phyloP scores from a whole-genome alignment of 176 grass and related monocot species.

The Secale cereale region DNA sequence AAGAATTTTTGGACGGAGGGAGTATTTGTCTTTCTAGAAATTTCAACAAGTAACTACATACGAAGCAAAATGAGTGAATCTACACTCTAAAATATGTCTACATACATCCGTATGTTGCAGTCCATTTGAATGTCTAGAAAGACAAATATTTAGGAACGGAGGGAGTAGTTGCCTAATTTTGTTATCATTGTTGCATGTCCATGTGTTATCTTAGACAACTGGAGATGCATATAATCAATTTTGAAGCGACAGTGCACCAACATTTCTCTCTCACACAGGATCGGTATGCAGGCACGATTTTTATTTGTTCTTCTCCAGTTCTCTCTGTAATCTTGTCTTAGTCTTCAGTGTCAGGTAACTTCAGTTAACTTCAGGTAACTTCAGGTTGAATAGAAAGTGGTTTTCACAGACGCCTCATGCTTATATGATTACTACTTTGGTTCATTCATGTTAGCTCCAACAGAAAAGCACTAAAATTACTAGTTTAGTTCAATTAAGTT shows the following conservation, averaged over 20 bases:
- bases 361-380: not conserved
- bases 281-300: not conserved
- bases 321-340: not conserved
- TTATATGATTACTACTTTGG: not conserved
- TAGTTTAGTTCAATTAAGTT: not conserved
- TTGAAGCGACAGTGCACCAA: slow-evolving; percentile 10
- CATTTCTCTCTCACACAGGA: not conserved
- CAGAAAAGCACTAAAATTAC: not conserved
- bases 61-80: too few relatives aligned
- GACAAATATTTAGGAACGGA: too few relatives aligned
- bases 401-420: not conserved
- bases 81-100: too few relatives aligned
- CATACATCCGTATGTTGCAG: too few relatives aligned
- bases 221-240: slow-evolving; percentile 30
- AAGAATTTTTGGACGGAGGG: too few relatives aligned
- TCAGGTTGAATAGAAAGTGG: not conserved
- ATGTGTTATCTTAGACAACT: not conserved
- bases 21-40: too few relatives aligned
- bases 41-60: too few relatives aligned
- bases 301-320: not conserved
- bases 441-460: not conserved
- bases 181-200: slow-evolving; percentile 4
- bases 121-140: too few relatives aligned
- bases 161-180: slow-evolving; percentile 28
- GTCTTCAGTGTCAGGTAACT: not conserved